Evolutionary conservation across 139 green algal species (phyloP).

Genomic region (Picocystis salinarum): DNA sequence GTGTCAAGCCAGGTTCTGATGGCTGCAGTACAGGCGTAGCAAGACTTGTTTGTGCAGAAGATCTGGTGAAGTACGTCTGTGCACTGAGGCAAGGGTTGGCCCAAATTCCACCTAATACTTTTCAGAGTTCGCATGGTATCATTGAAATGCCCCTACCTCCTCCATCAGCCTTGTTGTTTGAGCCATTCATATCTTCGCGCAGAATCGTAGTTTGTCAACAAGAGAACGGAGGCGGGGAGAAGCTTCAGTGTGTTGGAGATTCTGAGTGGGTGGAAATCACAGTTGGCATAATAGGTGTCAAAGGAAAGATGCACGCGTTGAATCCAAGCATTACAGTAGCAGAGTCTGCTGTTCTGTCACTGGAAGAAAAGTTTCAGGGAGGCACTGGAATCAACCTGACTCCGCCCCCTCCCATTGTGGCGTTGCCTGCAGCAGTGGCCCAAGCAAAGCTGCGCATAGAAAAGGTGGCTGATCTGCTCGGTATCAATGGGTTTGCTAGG

Average conservation of each 20-base stretch:
- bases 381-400: slow-evolving; percentile 28
- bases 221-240: slow-evolving; percentile 3
- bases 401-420: slow-evolving; percentile 15
- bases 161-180: slow-evolving; percentile 17
- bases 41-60: slow-evolving; percentile 8
- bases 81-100: slow-evolving; percentile 1
- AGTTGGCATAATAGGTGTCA: slow-evolving; percentile 24
- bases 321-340: slow-evolving; percentile 20
- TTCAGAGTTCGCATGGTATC: slow-evolving; percentile 7
- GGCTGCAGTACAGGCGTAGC: slow-evolving; percentile 26
- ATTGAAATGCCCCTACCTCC: slow-evolving; percentile 8
- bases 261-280: slow-evolving; percentile 37
- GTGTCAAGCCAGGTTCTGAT: slow-evolving; percentile 24
- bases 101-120: slow-evolving; percentile 5
- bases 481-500: slow-evolving; percentile 33
- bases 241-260: slow-evolving; percentile 20
- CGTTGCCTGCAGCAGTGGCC: not conserved
- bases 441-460: slow-evolving; percentile 17
- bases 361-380: slow-evolving; percentile 35
- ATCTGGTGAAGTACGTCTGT: slow-evolving; percentile 12
- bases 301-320: slow-evolving; percentile 23
- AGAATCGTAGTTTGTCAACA: too few species aligned
- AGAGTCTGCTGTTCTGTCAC: slow-evolving; percentile 20
- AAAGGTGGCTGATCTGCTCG: slow-evolving; percentile 25
- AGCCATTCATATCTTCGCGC: slow-evolving; percentile 49